A percentile compares a stretch with the other conserved stretches of the same genome.
Evolutionary conservation across 2,329 filamentous ascomycete species (phyloP).

Genomic region (Cordyceps cateniannulata): DNA sequence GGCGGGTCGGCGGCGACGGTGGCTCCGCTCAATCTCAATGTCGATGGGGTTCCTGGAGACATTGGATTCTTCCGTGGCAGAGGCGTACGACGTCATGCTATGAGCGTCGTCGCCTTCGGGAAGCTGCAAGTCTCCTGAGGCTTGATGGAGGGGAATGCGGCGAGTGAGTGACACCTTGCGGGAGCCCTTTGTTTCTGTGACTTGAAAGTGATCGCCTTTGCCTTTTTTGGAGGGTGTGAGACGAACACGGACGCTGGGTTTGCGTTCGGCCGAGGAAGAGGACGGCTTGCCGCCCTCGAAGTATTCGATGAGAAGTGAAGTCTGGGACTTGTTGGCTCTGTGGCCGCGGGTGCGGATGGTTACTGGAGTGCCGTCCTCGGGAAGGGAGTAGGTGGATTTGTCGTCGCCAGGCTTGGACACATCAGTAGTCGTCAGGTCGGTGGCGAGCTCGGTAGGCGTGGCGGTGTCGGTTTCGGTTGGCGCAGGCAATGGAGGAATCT

Average conservation of each 20-base stretch:
- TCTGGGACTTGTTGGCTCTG: slow-evolving; percentile 63
- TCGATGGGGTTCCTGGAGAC: slow-evolving; percentile 74
- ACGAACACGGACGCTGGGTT: slow-evolving; percentile 73
- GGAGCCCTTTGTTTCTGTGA: slow-evolving; percentile 71
- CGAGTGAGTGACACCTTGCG: slow-evolving; percentile 57
- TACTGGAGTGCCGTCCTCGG: slow-evolving; percentile 82
- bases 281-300: slow-evolving; percentile 70
- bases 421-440: slow-evolving; percentile 61
- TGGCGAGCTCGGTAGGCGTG: slow-evolving; percentile 57
- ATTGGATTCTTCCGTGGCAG: slow-evolving; percentile 73
- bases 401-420: slow-evolving; percentile 61
- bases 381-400: slow-evolving; percentile 71
- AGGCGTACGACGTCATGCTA: slow-evolving; percentile 69
- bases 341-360: slow-evolving; percentile 76
- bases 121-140: slow-evolving; percentile 36
- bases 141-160: slow-evolving; percentile 46
- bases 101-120: slow-evolving; percentile 53
- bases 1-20: slow-evolving; percentile 53
- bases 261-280: slow-evolving; percentile 52
- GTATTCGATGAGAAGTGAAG: slow-evolving; percentile 88
- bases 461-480: slow-evolving; percentile 68
- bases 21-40: slow-evolving; percentile 71
- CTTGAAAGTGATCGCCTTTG: slow-evolving; percentile 72
- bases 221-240: slow-evolving; percentile 71
- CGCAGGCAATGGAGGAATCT: slow-evolving; percentile 63